Base-by-base conservation (phyloP, 2,329 filamentous ascomycete species). In the Nigrospora osmanthi region DNA sequence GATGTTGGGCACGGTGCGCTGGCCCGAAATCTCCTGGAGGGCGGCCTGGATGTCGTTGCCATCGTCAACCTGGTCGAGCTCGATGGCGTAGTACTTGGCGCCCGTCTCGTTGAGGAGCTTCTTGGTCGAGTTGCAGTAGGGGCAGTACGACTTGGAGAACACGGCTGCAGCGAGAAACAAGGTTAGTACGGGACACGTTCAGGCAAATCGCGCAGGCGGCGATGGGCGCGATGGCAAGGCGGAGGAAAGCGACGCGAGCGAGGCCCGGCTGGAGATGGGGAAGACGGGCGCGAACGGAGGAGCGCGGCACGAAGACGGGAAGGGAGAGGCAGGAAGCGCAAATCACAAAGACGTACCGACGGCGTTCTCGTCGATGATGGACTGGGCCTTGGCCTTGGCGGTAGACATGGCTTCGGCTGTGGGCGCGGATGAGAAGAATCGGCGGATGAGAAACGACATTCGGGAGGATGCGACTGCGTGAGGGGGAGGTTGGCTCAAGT, bases 71-170 rank as follows among this genome's bases (percentile, higher is more conserved):
- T 90, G 71, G 70, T 98, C 90, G 50, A 98, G 75, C 76, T 98
- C 93, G 47, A 93, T 72, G 45, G 78, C 63, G 59, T 78, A 81
- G 67, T 79, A 90, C 57, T 89, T 85, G 49, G 87, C 87, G 53
- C 82, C 81, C 47, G 81, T 56, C 47, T 80, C 72, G 59, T 75
- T 78, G 56, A 98, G 73, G 42, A 88, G 75, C 46, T 74, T 60
- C 81, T 97, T 97, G 56, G 85, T 81, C 48, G 82, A 75, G 47
- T 70, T 76, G 78, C 91, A 97, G 79, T 95, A 94, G 12, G 90
- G 89, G 79, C 93, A 98, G 73, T 89, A 95, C 14, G 85, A 88
- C 75, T 98, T 98, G 70, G 85, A 90, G 78, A 98, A 98, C 64
- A 98, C 87, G 58, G 93, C 87, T 87, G 42, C 30, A 23, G 13